A percentile compares a stretch with the other conserved stretches of the same genome.
Evolutionary conservation across 2,329 filamentous ascomycete genomes (phyloP).

Genomic region (Furcasterigmium furcatum): DNA sequence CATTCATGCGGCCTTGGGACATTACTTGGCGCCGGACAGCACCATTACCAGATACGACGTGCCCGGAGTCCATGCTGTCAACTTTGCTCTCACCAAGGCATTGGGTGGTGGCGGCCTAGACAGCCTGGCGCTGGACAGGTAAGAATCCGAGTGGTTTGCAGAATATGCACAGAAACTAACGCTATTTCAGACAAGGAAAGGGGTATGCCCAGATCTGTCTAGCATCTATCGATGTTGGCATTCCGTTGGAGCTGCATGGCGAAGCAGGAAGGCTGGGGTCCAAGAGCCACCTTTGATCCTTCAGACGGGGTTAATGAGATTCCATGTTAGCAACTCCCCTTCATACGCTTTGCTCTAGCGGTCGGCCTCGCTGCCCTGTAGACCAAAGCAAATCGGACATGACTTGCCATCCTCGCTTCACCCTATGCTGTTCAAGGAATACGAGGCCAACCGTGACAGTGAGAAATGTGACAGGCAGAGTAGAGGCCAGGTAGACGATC

Average conservation of each 20-base stretch:
- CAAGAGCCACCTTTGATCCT: too few species aligned
- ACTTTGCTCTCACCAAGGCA: conserved; percentile 4
- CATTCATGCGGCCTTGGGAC: neutral
- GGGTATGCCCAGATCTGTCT: conserved; percentile 5
- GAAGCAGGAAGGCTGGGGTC: neutral
- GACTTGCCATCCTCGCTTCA: too few species aligned
- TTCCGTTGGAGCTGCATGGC: neutral
- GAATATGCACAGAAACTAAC: neutral
- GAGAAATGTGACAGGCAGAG: too few species aligned
- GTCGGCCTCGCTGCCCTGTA: too few species aligned
- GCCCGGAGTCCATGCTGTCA: conserved; percentile 2
- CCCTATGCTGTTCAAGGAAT: too few species aligned
- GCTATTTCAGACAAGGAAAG: conserved; percentile 4
- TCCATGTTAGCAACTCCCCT: too few species aligned
- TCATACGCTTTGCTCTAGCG: too few species aligned
- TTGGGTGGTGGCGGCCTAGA: conserved; percentile 4
- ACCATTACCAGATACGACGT: conserved; percentile 4
- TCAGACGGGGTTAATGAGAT: too few species aligned
- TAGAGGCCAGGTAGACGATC: too few species aligned
- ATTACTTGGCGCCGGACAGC: conserved; percentile 1
- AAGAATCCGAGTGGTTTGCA: neutral
- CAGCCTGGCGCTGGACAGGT: conserved; percentile 4
- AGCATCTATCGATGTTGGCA: neutral
- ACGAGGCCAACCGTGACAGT: too few species aligned
- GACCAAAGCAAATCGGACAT: too few species aligned